Evolutionary conservation across 345 rosid genomes (phyloP).

Genomic region (Camelina hispida): DNA sequence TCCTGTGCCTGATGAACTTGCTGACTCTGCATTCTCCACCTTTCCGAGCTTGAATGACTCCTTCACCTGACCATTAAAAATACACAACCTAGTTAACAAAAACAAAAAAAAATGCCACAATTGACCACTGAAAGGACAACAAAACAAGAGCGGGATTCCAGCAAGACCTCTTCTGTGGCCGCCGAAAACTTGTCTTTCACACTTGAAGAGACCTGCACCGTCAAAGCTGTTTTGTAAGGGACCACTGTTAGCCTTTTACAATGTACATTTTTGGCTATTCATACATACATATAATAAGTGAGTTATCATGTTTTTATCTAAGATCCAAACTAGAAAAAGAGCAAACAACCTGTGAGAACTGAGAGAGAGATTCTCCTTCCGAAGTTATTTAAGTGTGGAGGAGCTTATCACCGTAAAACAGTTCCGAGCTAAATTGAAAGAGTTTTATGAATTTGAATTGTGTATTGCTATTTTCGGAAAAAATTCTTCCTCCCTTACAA

Average conservation of each 20-base stretch:
- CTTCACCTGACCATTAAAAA: constrained; percentile 64
- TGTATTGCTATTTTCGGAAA: too few species aligned
- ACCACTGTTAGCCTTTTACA: constrained; percentile 21
- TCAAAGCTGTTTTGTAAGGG: constrained; percentile 17
- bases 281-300: neutral
- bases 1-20: constrained; percentile 51
- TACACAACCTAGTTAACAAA: constrained; percentile 1
- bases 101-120: neutral
- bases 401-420: too few species aligned
- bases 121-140: constrained; percentile 4
- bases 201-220: constrained; percentile 73
- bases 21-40: constrained; percentile 51
- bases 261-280: neutral
- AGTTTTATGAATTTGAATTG: too few species aligned
- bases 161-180: constrained; percentile 82
- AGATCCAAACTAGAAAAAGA: neutral
- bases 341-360: too few species aligned
- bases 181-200: constrained; percentile 76
- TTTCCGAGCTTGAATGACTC: constrained; percentile 61
- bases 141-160: constrained; percentile 10
- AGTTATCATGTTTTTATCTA: too few species aligned
- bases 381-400: too few species aligned
- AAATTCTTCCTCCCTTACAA: too few species aligned
- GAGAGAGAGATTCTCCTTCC: too few species aligned
- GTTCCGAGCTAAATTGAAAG: too few species aligned